Conservation (phyloP, 2,329 filamentous ascomycete species). For the Neofusicoccum parvum region DNA sequence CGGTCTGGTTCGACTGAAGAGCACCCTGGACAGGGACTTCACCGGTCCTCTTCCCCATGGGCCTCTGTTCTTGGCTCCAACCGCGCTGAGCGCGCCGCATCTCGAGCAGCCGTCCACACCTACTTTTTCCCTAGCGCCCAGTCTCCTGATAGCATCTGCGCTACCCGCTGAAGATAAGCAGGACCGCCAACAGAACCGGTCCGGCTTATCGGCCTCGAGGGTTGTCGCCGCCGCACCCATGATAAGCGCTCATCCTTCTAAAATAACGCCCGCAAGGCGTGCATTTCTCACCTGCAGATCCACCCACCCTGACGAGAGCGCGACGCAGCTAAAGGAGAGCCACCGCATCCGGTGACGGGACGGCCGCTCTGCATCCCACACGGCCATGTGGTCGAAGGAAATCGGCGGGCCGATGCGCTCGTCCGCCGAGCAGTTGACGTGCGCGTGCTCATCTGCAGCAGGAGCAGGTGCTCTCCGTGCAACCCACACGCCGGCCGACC, state of each 20-base stretch:
- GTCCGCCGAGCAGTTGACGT: neutral
- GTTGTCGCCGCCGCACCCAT: neutral
- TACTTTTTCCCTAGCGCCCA: neutral
- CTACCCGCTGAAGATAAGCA: neutral
- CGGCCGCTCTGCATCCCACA: neutral
- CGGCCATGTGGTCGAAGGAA: neutral
- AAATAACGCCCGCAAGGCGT: neutral
- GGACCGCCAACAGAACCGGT: neutral
- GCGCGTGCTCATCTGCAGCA: neutral
- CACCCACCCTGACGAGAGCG: neutral
- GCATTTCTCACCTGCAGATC: conserved; percentile 1
- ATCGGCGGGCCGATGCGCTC: neutral
- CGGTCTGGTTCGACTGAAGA: neutral
- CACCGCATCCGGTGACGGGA: neutral
- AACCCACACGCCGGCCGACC: neutral
- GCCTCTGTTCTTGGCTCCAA: neutral
- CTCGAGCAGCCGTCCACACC: neutral
- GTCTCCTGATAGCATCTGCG: neutral
- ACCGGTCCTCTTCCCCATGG: conserved; percentile 13
- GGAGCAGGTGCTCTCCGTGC: neutral
- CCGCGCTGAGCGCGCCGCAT: neutral
- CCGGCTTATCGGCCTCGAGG: neutral
- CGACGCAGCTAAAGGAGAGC: neutral
- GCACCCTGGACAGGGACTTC: neutral
- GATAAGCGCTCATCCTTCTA: neutral